These are phyloP conservation scores for Coccomyxa sp. DNA, from an alignment of 139 green algal species.

Conservation along the genomic window DNA sequence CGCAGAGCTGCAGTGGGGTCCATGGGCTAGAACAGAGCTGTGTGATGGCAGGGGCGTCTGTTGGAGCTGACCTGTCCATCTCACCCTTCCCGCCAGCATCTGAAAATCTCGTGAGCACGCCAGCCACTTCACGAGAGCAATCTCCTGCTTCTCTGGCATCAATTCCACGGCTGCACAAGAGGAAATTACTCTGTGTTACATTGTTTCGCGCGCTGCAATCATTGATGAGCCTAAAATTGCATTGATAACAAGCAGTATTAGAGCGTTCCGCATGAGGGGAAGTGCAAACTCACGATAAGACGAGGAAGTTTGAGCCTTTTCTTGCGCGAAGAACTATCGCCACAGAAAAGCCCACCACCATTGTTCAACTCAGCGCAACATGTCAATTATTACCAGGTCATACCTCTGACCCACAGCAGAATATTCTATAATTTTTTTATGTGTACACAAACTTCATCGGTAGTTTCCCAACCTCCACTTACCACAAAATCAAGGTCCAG, in stretches of 20 bases:
- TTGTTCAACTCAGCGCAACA: no score
- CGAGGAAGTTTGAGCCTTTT: constrained; percentile 33
- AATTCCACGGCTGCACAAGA: constrained; percentile 14
- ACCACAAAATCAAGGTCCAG: no score
- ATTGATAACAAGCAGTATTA: no score
- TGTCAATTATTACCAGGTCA: no score
- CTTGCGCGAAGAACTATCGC: constrained; percentile 31
- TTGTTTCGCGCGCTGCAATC: neutral
- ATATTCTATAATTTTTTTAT: no score
- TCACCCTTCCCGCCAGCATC: constrained; percentile 12
- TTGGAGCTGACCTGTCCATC: constrained; percentile 17
- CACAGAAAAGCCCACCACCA: constrained; percentile 17
- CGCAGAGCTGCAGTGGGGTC: neutral
- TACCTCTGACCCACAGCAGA: no score
- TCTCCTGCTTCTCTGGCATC: constrained; percentile 28
- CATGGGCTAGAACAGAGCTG: neutral
- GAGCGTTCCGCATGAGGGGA: no score
- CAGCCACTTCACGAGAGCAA: constrained; percentile 21
- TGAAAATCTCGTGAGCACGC: constrained; percentile 22
- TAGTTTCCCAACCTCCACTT: no score
- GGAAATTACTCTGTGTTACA: neutral
- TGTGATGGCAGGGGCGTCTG: neutral
- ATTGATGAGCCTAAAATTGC: neutral
- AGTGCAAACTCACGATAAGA: constrained; percentile 34
- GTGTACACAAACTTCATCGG: no score